phyloP scores from a whole-genome alignment of 2,329 filamentous ascomycete genomes.

The Hymenoscyphus occultus region DNA sequence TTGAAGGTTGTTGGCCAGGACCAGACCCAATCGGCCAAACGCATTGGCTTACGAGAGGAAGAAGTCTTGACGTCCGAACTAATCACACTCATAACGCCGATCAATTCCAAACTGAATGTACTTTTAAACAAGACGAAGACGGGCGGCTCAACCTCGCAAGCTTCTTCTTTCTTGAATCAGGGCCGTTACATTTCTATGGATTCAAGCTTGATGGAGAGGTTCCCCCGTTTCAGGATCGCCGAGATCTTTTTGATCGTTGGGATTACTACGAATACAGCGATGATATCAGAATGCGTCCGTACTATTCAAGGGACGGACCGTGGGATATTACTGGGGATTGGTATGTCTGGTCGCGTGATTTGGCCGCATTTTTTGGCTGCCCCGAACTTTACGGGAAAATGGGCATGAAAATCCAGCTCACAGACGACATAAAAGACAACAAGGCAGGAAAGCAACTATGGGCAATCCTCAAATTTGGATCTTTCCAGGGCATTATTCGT shows the following conservation, averaged over 20 bases:
- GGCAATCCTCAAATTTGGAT: not conserved
- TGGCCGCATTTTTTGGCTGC: not conserved
- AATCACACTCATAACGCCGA: not conserved
- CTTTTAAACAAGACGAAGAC: not conserved
- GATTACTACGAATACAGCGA: not conserved
- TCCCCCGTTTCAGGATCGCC: not conserved
- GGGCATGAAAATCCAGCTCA: not conserved
- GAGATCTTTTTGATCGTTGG: not conserved
- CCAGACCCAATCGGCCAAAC: constrained; percentile 9
- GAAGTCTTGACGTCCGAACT: not conserved
- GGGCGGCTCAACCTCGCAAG: not conserved
- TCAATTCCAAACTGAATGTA: not conserved
- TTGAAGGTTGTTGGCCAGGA: constrained; percentile 13
- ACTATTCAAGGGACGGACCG: not conserved
- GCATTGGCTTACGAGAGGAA: constrained; percentile 11
- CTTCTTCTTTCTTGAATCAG: constrained; percentile 4
- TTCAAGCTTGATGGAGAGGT: not conserved
- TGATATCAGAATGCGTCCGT: not conserved
- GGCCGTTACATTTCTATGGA: constrained; percentile 26
- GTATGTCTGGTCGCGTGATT: not conserved
- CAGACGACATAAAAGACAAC: not conserved
- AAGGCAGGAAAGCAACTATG: not conserved
- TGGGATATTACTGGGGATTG: not conserved
- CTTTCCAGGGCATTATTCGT: not conserved
- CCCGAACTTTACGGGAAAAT: not conserved